These are phyloP conservation scores for Aspergillus ibericus DNA, from an alignment of 2,329 filamentous ascomycete species.

Conservation along the genomic window DNA sequence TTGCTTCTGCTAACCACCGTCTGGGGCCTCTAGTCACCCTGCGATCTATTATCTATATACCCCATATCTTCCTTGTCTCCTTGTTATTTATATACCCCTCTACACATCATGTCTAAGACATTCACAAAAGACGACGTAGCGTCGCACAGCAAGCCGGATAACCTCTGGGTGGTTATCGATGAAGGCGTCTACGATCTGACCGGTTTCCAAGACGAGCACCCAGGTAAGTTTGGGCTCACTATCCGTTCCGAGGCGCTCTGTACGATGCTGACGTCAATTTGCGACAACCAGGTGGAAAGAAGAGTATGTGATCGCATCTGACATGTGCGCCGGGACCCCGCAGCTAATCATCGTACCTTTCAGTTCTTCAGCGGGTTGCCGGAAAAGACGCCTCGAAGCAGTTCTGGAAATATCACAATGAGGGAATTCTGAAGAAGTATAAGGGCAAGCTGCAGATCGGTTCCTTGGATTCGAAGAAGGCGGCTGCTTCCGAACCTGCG, in stretches of 20 bases:
- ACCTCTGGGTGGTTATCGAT: slow-evolving; percentile 87
- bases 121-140: slow-evolving; percentile 85
- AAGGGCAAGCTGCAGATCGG: slow-evolving; percentile 60
- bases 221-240: slow-evolving; percentile 40
- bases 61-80: not conserved
- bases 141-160: slow-evolving; percentile 83
- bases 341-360: slow-evolving; percentile 19
- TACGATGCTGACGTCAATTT: slow-evolving; percentile 17
- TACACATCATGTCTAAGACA: slow-evolving; percentile 73
- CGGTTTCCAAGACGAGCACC: slow-evolving; percentile 81
- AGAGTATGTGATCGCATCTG: slow-evolving; percentile 52
- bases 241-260: not conserved
- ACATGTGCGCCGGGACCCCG: not conserved
- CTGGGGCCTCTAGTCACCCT: not conserved
- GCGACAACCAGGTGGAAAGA: slow-evolving; percentile 61
- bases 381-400: slow-evolving; percentile 69
- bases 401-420: slow-evolving; percentile 67
- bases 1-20: not conserved
- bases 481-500: slow-evolving; percentile 45
- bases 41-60: not conserved
- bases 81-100: not conserved
- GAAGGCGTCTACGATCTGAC: slow-evolving; percentile 95
- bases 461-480: slow-evolving; percentile 84
- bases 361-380: slow-evolving; percentile 64
- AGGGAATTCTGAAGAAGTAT: slow-evolving; percentile 63